phyloP scores from a whole-genome alignment of 2,329 filamentous ascomycete species.

The Didymella segeticola region DNA sequence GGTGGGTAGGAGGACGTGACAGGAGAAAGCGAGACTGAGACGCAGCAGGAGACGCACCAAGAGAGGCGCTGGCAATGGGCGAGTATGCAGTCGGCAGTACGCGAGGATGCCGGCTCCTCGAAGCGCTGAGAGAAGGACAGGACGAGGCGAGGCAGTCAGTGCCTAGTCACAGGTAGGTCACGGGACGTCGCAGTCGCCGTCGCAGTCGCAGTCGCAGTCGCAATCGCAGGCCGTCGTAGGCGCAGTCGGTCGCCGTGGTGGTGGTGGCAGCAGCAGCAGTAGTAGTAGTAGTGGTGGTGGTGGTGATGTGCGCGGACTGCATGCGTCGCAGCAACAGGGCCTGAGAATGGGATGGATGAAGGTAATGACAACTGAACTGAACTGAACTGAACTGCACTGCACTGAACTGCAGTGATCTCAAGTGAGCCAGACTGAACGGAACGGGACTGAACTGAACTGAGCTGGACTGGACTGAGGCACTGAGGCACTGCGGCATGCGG shows the following conservation, averaged over 20 bases:
- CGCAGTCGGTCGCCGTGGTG: too few relatives aligned
- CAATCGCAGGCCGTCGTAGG: not conserved
- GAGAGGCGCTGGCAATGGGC: too few relatives aligned
- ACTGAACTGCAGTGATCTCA: not conserved
- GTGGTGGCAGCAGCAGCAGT: not conserved
- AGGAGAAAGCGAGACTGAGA: constrained; percentile 43
- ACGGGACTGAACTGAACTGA: too few relatives aligned
- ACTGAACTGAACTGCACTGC: not conserved
- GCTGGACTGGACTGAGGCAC: not conserved
- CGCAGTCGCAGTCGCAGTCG: not conserved
- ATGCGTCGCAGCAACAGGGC: constrained; percentile 9
- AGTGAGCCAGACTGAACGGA: not conserved
- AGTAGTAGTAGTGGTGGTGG: not conserved
- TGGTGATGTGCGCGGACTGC: not conserved
- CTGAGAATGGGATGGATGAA: too few relatives aligned
- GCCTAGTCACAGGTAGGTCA: not conserved
- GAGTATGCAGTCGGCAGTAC: constrained; percentile 26
- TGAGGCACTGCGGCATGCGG: not conserved
- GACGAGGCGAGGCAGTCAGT: constrained; percentile 19
- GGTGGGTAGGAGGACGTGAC: constrained; percentile 36
- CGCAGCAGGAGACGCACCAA: too few relatives aligned
- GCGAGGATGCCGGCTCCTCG: constrained; percentile 54
- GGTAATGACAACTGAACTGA: not conserved
- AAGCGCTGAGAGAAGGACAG: constrained; percentile 50
- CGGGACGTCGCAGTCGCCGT: not conserved